Evolutionary conservation across 2,329 filamentous ascomycete species (phyloP).

Genomic region (Diplodia sapinea): DNA sequence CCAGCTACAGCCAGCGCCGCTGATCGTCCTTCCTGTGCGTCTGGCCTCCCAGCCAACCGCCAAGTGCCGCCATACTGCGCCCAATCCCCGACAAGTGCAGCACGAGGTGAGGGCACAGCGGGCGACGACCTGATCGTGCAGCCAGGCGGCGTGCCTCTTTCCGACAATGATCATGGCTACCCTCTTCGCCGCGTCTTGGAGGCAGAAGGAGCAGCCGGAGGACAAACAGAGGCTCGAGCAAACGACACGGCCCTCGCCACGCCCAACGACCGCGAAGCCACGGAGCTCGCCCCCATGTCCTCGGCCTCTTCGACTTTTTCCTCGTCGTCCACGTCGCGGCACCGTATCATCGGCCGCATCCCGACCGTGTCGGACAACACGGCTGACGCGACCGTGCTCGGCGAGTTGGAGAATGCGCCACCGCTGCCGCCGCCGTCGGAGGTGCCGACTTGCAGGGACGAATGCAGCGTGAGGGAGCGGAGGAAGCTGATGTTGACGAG

Average conservation of each 20-base stretch:
- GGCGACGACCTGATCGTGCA: neutral
- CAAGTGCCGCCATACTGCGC: too few species aligned
- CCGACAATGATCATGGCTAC: neutral
- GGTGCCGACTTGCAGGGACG: constrained; percentile 33
- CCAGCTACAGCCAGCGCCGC: neutral
- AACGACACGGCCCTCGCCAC: constrained; percentile 24
- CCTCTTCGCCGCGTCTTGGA: neutral
- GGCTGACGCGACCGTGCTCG: neutral
- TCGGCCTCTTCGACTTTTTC: neutral
- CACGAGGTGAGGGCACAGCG: neutral
- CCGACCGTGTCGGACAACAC: neutral
- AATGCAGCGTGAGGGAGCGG: constrained; percentile 31
- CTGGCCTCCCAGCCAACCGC: too few species aligned
- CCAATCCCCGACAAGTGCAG: neutral
- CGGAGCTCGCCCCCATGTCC: constrained; percentile 18
- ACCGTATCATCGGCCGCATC: too few species aligned
- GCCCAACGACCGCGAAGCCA: constrained; percentile 28
- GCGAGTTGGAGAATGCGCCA: neutral
- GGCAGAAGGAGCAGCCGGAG: neutral
- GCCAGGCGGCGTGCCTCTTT: neutral
- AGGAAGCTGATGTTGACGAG: constrained; percentile 33
- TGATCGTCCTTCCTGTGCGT: neutral
- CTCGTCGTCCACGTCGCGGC: neutral
- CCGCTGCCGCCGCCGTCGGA: neutral
- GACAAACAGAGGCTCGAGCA: neutral